These are phyloP conservation scores for Niveomyces coronatus DNA, from an alignment of 2,329 filamentous ascomycete genomes.

Conservation along the genomic window DNA sequence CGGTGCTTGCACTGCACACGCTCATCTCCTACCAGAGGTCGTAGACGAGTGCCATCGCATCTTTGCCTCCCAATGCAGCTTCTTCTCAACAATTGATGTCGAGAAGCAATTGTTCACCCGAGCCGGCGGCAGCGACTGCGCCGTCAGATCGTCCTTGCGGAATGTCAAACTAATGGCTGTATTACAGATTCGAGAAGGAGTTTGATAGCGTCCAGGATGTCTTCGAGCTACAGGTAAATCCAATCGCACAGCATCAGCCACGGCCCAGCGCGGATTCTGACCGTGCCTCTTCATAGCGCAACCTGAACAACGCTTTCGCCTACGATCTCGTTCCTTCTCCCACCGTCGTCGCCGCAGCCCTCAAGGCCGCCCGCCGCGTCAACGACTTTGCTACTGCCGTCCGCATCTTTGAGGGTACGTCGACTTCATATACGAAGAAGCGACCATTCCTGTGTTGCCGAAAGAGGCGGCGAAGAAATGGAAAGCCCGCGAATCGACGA, in stretches of 20 bases:
- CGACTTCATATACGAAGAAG: background rate
- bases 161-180: conserved; percentile 6
- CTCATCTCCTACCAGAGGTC: background rate
- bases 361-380: conserved; percentile 88
- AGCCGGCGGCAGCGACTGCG: background rate
- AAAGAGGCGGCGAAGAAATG: too few relatives aligned
- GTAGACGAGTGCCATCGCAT: background rate
- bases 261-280: conserved; percentile 1
- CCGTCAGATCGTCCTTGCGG: conserved; percentile 18
- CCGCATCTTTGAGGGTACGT: conserved; percentile 92
- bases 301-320: conserved; percentile 98
- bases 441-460: too few relatives aligned
- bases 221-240: conserved; percentile 93
- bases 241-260: background rate
- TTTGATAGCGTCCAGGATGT: conserved; percentile 96
- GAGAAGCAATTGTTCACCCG: background rate
- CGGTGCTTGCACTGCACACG: background rate
- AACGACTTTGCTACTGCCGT: conserved; percentile 98
- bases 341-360: conserved; percentile 79
- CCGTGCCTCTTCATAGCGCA: conserved; percentile 43
- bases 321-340: conserved; percentile 98
- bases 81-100: background rate
- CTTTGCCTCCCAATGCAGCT: conserved; percentile 1
- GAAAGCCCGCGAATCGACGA: too few relatives aligned
- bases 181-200: conserved; percentile 91